Percentiles rank a stretch among this genome's conserved stretches.
Evolutionary conservation across 495 filamentous ascomycete genomes (phyloP).

Genomic region (Aspergillus biplanus): DNA sequence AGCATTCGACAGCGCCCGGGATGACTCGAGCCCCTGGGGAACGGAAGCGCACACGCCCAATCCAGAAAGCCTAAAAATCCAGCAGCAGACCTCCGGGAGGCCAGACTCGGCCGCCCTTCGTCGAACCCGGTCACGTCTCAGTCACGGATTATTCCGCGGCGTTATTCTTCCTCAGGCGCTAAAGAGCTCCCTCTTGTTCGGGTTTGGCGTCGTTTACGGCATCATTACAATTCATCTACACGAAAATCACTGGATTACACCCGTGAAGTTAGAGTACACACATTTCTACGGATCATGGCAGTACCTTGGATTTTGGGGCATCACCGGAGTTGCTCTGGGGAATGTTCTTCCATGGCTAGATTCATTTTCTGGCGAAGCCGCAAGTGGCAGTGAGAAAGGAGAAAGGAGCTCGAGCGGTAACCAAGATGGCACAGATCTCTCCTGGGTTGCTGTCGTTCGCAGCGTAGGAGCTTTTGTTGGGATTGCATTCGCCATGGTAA

Average conservation of each 20-base stretch:
- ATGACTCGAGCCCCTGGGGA: conserved; percentile 68
- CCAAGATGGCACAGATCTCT: conserved; percentile 46
- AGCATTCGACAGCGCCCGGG: conserved; percentile 53
- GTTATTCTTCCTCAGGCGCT: conserved; percentile 51
- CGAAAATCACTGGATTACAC: conserved; percentile 65
- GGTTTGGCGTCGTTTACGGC: conserved; percentile 82
- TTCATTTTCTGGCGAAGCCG: conserved; percentile 55
- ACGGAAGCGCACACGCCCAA: conserved; percentile 68
- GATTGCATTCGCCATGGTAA: conserved; percentile 94
- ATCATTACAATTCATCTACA: conserved; percentile 83
- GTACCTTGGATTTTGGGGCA: conserved; percentile 81
- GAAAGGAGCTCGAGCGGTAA: conserved; percentile 30
- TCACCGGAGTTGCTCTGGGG: conserved; percentile 75
- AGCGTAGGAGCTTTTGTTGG: conserved; percentile 94
- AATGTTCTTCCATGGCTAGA: conserved; percentile 86
- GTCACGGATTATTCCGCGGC: conserved; percentile 47
- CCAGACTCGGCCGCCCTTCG: conserved; percentile 37
- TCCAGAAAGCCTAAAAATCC: conserved; percentile 30
- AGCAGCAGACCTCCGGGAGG: conserved; percentile 24
- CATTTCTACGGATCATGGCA: conserved; percentile 62
- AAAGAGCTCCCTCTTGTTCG: conserved; percentile 71
- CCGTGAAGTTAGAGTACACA: conserved; percentile 63
- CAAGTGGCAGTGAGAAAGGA: conserved; percentile 24
- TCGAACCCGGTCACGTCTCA: conserved; percentile 42
- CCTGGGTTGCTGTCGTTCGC: conserved; percentile 82